Evolutionary conservation across 140 eudicot genomes (phyloP).

Genomic region (Bidens hawaiensis): DNA sequence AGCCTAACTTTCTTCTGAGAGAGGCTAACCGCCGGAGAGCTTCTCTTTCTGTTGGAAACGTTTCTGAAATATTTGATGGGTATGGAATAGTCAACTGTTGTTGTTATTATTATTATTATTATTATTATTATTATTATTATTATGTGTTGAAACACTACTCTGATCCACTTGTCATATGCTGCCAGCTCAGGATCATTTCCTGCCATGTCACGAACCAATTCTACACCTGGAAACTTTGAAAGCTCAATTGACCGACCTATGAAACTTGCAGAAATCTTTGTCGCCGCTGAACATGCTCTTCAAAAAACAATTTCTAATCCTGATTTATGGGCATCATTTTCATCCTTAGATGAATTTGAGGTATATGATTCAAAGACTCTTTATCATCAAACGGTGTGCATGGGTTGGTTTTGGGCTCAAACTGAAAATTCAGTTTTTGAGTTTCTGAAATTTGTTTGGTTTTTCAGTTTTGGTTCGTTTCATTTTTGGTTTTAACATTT

Average conservation of each 20-base stretch:
- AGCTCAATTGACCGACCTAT: slow-evolving; percentile 82
- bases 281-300: slow-evolving; percentile 96
- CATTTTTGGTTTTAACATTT: no score
- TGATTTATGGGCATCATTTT: slow-evolving; percentile 61
- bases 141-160: slow-evolving; percentile 2
- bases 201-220: slow-evolving; percentile 71
- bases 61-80: slow-evolving; percentile 82
- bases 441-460: no score
- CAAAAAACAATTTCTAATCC: slow-evolving; percentile 65
- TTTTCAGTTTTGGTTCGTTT: no score
- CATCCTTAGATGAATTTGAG: slow-evolving; percentile 80
- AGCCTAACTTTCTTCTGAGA: slow-evolving; percentile 77
- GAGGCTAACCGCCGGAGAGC: slow-evolving; percentile 99
- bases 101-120: no score
- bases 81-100: slow-evolving; percentile 23
- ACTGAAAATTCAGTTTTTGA: no score
- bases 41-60: slow-evolving; percentile 93
- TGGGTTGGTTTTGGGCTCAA: no score
- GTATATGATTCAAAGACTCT: slow-evolving; percentile 33
- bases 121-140: no score
- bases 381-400: no score
- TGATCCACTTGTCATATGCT: slow-evolving; percentile 30
- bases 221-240: slow-evolving; percentile 94
- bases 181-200: slow-evolving; percentile 60
- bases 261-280: slow-evolving; percentile 89